phyloP scores from a whole-genome alignment of 192 early-diverging fungal species.

The Coemansia sp. region DNA sequence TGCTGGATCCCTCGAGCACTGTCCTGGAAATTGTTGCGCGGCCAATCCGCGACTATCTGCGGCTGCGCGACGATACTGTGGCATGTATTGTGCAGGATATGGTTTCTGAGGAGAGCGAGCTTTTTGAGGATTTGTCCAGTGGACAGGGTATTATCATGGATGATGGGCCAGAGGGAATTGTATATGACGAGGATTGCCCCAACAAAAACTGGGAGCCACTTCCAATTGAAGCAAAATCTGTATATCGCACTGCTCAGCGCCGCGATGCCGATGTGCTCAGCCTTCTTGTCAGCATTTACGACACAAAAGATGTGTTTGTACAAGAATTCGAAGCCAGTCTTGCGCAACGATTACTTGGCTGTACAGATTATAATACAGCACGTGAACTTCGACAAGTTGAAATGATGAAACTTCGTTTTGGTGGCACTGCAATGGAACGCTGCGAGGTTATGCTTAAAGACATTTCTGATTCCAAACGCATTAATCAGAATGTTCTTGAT shows the following conservation, averaged over 20 bases:
- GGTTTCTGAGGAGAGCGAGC: slow-evolving; percentile 63
- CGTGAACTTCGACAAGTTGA: slow-evolving; percentile 69
- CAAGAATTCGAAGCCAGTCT: slow-evolving; percentile 68
- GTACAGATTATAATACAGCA: slow-evolving; percentile 53
- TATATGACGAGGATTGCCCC: slow-evolving; percentile 58
- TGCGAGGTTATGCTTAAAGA: slow-evolving; percentile 85
- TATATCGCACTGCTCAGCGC: slow-evolving; percentile 25
- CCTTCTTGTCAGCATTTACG: slow-evolving; percentile 68
- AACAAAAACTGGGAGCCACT: slow-evolving; percentile 63
- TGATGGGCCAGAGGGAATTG: slow-evolving; percentile 30
- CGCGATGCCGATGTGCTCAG: slow-evolving; percentile 64
- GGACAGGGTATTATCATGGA: slow-evolving; percentile 15
- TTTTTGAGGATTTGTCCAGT: slow-evolving; percentile 52
- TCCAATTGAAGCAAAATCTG: slow-evolving; percentile 57
- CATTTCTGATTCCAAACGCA: slow-evolving; percentile 68
- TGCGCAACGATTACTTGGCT: slow-evolving; percentile 55
- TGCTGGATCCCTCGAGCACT: slow-evolving; percentile 66
- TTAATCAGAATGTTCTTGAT: slow-evolving; percentile 57
- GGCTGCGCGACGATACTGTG: slow-evolving; percentile 65
- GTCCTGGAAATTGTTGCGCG: slow-evolving; percentile 63
- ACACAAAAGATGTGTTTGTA: slow-evolving; percentile 67
- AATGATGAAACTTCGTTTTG: slow-evolving; percentile 72
- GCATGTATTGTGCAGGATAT: slow-evolving; percentile 64
- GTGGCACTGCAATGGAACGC: slow-evolving; percentile 59
- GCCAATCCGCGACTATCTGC: slow-evolving; percentile 62